Evolutionary conservation across 2,329 filamentous ascomycete genomes (phyloP), one percentile per base, ranked within the genome.

Genomic region (Calycina marina): DNA sequence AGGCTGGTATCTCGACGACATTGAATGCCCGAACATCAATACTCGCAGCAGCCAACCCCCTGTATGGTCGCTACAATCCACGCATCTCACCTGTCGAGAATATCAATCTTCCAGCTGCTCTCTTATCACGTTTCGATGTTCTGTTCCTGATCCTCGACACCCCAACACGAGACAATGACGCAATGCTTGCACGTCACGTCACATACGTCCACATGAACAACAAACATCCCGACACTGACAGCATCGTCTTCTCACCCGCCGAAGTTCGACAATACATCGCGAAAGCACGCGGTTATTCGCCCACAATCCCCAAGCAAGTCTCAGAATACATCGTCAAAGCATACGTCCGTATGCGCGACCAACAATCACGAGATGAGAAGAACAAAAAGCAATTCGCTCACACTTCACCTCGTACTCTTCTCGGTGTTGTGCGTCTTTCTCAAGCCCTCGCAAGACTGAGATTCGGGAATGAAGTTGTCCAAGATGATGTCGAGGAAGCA

Each of bases 51-150:
- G 90, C 90, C 45, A 98, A 98, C 61, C 90, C 90, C 36, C 71
- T 98, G 25, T 98, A 98, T 51, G 90, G 90, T 42, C 83, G 90
- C 40, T 98, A 98, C 66, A 98, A 98, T 61, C 90, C 90, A 35
- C 83, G 85, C 41, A 80, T 98, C 47, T 94, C 88, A 1, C 90
- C 90, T 0, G 86, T 98, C 15, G 90, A 98, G 57, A 98, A 98
- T 58, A 98, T 98, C 60, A 98, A 98, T 58, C 75, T 98, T 25
- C 90, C 90, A n/a, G 90, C 90, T 12, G 90, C 90, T 13, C 72
- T 98, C 13, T 72, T 98, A 34, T 94, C 88, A 38, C 83, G 90
- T 71, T 98, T 98, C 59, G 90, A 98, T 56, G 70, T 98, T 45
- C 72, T 98, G 45, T 98, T 96, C 67, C 67, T 98, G 28, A 86